Evolutionary conservation across 228 moss, liverwort and hornwort genomes (phyloP).

Genomic region (Sphagnum magellanicum): DNA sequence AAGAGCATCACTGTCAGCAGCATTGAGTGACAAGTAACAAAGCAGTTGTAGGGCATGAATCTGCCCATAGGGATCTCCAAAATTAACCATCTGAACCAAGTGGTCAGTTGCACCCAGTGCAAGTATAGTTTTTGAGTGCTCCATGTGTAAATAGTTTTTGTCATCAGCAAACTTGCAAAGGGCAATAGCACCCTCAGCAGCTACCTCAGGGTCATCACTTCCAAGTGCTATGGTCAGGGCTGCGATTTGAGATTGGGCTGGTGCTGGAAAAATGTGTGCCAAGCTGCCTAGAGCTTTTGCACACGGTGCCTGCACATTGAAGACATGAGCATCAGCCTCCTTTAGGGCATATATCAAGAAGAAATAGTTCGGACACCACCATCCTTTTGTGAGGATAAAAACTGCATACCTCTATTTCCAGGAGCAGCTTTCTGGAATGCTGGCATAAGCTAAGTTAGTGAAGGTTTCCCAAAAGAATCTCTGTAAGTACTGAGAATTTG

Average conservation of each 20-base stretch:
- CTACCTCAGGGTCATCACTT: constrained; percentile 34
- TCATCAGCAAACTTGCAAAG: constrained; percentile 55
- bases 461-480: too few relatives aligned
- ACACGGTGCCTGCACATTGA: constrained; percentile 48
- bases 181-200: constrained; percentile 69
- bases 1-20: constrained; percentile 50
- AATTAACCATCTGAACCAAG: constrained; percentile 51
- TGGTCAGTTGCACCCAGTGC: constrained; percentile 45
- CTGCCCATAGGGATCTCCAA: constrained; percentile 28
- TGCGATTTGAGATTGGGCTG: constrained; percentile 46
- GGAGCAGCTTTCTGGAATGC: too few relatives aligned
- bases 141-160: constrained; percentile 75
- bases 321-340: too few relatives aligned
- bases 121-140: constrained; percentile 74
- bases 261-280: constrained; percentile 84
- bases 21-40: constrained; percentile 54
- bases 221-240: constrained; percentile 51
- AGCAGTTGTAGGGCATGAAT: constrained; percentile 41
- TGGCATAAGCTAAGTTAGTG: too few relatives aligned
- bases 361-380: too few relatives aligned
- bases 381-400: too few relatives aligned
- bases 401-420: too few relatives aligned
- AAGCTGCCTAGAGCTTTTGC: constrained; percentile 75
- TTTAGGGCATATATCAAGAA: too few relatives aligned
- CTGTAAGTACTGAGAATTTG: too few relatives aligned